Conservation (phyloP, 2,329 filamentous ascomycete species). For the Pseudogymnoascus sp. region DNA sequence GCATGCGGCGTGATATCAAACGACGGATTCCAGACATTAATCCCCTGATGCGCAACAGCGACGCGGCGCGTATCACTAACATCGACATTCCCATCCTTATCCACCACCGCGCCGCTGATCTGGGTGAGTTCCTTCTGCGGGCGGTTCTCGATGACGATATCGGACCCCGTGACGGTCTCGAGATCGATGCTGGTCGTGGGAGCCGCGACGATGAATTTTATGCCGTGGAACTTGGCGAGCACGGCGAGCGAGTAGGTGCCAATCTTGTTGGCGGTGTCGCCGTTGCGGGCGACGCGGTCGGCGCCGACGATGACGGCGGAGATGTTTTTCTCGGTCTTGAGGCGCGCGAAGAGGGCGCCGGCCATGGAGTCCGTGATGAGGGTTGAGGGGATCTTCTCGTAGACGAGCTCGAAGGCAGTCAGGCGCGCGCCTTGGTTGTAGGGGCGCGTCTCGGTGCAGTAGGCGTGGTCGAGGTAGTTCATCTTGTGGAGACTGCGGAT, state of each 20-base stretch:
- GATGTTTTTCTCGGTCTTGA: slow-evolving; percentile 57
- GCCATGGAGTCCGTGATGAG: slow-evolving; percentile 97
- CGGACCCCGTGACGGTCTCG: slow-evolving; percentile 62
- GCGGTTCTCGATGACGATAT: slow-evolving; percentile 87
- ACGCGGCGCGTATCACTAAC: slow-evolving; percentile 57
- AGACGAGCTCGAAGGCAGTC: slow-evolving; percentile 93
- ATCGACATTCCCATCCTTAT: slow-evolving; percentile 54
- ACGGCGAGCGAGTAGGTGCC: slow-evolving; percentile 90
- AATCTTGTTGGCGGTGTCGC: slow-evolving; percentile 97
- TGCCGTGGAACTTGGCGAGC: slow-evolving; percentile 75
- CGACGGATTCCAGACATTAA: slow-evolving; percentile 90
- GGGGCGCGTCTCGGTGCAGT: slow-evolving; percentile 91
- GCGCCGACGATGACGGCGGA: slow-evolving; percentile 87
- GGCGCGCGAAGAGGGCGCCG: slow-evolving; percentile 64
- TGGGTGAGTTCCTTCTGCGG: slow-evolving; percentile 73
- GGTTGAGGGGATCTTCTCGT: slow-evolving; percentile 83
- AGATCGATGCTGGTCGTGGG: slow-evolving; percentile 92
- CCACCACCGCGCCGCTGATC: slow-evolving; percentile 67
- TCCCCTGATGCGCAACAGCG: slow-evolving; percentile 66
- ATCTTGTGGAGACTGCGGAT: slow-evolving; percentile 70
- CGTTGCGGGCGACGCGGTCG: slow-evolving; percentile 90
- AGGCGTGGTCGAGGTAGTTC: slow-evolving; percentile 67
- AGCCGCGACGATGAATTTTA: slow-evolving; percentile 92
- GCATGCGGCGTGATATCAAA: slow-evolving; percentile 90
- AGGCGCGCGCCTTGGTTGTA: slow-evolving; percentile 96